Evolutionary conservation across 768 basidiomycete species (phyloP), one percentile per base, ranked within the genome.

Genomic region (Rhizopogon rudus): DNA sequence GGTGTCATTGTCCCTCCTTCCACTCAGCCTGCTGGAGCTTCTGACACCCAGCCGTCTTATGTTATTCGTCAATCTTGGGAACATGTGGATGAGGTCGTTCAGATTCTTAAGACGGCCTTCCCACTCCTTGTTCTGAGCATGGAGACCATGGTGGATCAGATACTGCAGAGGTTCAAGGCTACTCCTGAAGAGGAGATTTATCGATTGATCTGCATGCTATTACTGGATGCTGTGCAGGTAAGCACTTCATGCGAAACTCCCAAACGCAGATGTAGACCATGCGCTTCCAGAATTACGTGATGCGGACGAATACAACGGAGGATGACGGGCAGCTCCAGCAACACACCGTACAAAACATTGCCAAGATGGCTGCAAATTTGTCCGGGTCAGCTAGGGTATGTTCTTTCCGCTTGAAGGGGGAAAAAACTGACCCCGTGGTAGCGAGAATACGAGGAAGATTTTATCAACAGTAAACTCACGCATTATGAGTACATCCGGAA

Each of bases 91-190:
- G 97, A 98, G 65, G 84, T 98, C 55, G 83, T 94, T 41, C 88
- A 94, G 66, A 86, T 92, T 39, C 77, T 98, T 63, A 98, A 99
- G 74, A 97, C 96, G 0, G 87, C 92, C 0, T 97, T 95, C 78
- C 97, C 97, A 0, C 79, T 99, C 6, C 80, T 99, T 37, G 91
- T 96, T 31, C 76, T 98, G 20, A 97, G 93, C 54, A 79, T 99
- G 78, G 97, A 99, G 73, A 95, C 93, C 14, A 89, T 98, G 81
- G 89, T 95, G 4, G 97, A 99, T 61, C 94, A 98, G 71, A 89
- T 99, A 60, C 79, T 84, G 20, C 81, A 85, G 56, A 83, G 93
- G 51, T 96, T 98, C 75, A 96, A 97, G 68, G 83, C 89, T 2
- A 79, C 82, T 1, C 80, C 84, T 2, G 97, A 99, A 56, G 97